Evolutionary conservation across 345 rosid genomes (phyloP).

Genomic region (Psidium guajava): DNA sequence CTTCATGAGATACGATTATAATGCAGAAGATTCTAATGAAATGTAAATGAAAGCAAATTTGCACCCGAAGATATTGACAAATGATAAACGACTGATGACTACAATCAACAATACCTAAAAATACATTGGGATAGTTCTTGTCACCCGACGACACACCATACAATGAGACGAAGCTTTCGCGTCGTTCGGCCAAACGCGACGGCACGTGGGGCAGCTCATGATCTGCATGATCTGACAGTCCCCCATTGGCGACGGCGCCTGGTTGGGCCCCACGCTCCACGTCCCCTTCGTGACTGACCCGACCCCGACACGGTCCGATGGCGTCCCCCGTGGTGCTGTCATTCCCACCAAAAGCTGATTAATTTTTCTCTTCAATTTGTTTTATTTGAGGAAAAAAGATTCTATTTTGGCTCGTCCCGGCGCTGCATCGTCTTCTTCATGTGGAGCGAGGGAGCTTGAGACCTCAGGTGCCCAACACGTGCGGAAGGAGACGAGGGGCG

Average conservation of each 20-base stretch:
- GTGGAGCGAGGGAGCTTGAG: neutral
- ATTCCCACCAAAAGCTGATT: neutral
- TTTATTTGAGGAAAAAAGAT: neutral
- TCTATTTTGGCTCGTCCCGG: neutral
- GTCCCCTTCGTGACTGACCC: neutral
- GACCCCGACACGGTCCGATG: neutral
- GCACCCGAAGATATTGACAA: neutral
- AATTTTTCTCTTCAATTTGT: neutral
- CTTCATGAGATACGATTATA: neutral
- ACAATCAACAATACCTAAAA: neutral
- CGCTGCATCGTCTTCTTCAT: too few relatives aligned
- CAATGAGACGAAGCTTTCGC: neutral
- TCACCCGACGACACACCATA: neutral
- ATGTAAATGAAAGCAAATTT: neutral
- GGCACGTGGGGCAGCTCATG: neutral
- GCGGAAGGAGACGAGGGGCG: neutral
- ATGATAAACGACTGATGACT: neutral
- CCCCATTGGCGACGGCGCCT: neutral
- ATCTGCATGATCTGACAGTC: neutral
- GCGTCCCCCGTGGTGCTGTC: neutral
- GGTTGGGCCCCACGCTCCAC: neutral
- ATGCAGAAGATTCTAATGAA: neutral
- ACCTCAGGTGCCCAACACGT: neutral
- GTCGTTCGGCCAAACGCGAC: neutral
- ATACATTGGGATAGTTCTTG: neutral